phyloP scores from a whole-genome alignment of 768 basidiomycete species.

The Termitomyces eurrhizus region DNA sequence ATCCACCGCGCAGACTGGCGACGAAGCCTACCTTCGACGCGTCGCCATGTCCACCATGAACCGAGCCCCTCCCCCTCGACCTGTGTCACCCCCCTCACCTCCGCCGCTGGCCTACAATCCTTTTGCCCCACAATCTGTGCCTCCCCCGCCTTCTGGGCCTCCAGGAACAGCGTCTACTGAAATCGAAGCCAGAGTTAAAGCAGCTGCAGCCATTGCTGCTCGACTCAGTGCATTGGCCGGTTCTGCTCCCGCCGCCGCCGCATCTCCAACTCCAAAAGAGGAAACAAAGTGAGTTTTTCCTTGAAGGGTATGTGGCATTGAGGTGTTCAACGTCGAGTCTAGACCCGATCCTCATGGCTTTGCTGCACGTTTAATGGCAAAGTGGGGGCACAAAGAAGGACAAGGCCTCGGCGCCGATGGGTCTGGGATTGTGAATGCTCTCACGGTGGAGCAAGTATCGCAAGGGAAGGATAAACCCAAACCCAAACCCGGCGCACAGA shows the following conservation, averaged over 20 bases:
- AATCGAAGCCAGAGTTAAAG: conserved; percentile 67
- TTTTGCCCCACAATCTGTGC: conserved; percentile 58
- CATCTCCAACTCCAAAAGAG: conserved; percentile 25
- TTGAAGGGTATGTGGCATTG: neutral
- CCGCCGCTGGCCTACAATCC: conserved; percentile 65
- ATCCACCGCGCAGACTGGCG: conserved; percentile 44
- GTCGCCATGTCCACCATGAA: conserved; percentile 48
- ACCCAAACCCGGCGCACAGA: conserved; percentile 27
- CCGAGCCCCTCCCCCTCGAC: conserved; percentile 19
- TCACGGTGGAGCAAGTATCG: conserved; percentile 71
- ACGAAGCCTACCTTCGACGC: conserved; percentile 65
- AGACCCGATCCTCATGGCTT: conserved; percentile 69
- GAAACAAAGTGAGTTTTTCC: conserved; percentile 27
- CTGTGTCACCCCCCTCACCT: conserved; percentile 37
- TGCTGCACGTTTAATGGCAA: conserved; percentile 87
- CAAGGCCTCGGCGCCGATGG: conserved; percentile 86
- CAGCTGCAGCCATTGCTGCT: conserved; percentile 82
- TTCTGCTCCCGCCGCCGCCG: conserved; percentile 21
- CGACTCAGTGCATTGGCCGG: conserved; percentile 56
- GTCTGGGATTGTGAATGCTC: conserved; percentile 83
- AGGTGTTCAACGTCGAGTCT: neutral
- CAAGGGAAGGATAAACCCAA: conserved; percentile 37
- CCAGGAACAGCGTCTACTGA: conserved; percentile 32
- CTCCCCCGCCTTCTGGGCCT: conserved; percentile 45
- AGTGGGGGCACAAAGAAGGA: conserved; percentile 95